These are phyloP conservation scores for Pythium periplocum DNA, from an alignment of 352 stramenopile genomes.

Conservation along the genomic window DNA sequence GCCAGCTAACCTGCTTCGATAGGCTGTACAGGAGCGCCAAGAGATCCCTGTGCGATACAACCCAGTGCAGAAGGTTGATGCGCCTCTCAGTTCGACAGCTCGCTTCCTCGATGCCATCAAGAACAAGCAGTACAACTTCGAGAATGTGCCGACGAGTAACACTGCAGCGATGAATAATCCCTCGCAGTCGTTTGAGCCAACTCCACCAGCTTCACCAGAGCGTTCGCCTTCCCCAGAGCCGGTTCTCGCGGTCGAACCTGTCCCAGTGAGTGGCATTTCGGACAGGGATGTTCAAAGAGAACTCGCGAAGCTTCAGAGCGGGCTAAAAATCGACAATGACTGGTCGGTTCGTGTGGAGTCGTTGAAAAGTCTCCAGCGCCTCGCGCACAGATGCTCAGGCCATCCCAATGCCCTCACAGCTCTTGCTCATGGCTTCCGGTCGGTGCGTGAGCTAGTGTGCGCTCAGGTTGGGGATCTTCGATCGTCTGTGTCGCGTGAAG, in stretches of 20 bases:
- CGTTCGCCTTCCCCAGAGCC: background rate
- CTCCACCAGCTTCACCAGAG: background rate
- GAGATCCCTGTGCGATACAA: no score
- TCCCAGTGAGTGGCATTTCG: slow-evolving; percentile 22
- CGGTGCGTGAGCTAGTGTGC: slow-evolving; percentile 56
- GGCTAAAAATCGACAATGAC: slow-evolving; percentile 58
- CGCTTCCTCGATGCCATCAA: slow-evolving; percentile 19
- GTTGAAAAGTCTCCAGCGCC: slow-evolving; percentile 55
- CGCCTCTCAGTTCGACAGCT: slow-evolving; percentile 17
- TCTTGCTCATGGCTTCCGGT: slow-evolving; percentile 40
- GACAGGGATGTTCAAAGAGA: slow-evolving; percentile 65
- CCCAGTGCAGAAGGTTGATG: background rate
- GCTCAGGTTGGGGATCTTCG: slow-evolving; percentile 73
- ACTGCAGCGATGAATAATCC: background rate
- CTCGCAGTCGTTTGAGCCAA: background rate
- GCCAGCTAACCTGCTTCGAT: no score
- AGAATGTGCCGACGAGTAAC: slow-evolving; percentile 27
- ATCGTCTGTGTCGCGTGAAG: slow-evolving; percentile 74
- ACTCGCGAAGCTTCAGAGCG: slow-evolving; percentile 43
- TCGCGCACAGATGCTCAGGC: slow-evolving; percentile 38
- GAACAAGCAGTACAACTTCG: slow-evolving; percentile 30
- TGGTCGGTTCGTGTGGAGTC: slow-evolving; percentile 76
- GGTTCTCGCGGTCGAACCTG: background rate
- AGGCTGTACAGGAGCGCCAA: no score
- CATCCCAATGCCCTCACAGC: slow-evolving; percentile 20